A percentile compares a stretch with the other conserved stretches of the same genome.
Conservation (phyloP, 257 asterid genomes). For the Fraxinus cuspidata region DNA sequence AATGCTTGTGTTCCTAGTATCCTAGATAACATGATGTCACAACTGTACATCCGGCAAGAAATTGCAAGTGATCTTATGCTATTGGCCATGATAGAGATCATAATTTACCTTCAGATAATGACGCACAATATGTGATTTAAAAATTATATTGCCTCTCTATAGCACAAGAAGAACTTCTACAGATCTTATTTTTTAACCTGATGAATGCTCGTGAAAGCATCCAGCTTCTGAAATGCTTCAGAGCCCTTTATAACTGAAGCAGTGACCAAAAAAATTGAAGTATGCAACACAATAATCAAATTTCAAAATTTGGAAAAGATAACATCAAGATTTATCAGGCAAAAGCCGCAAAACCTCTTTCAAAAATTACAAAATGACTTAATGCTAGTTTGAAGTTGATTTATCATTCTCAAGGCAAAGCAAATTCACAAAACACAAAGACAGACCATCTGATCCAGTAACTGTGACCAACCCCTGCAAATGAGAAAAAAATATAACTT, state of each 20-base stretch:
- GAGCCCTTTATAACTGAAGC: not conserved
- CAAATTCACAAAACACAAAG: conserved; percentile 5
- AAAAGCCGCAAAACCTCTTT: not conserved
- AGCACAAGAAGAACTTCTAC: not conserved
- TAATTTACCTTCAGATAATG: not conserved
- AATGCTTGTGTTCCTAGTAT: not conserved
- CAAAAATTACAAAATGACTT: not conserved
- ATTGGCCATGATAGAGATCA: not conserved
- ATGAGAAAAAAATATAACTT: not conserved
- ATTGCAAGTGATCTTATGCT: not conserved
- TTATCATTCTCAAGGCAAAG: conserved; percentile 14
- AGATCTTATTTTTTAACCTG: not conserved
- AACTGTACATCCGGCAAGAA: not conserved
- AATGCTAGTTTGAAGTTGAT: not conserved
- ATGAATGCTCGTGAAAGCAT: not conserved
- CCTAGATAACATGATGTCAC: not conserved
- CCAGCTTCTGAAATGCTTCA: not conserved
- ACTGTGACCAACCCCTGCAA: not conserved
- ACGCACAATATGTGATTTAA: not conserved
- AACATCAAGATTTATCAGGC: not conserved
- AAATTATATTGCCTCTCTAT: not conserved
- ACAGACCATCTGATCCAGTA: conserved; percentile 5
- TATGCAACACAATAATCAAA: not conserved
- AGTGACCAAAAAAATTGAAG: not conserved
- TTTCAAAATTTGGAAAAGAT: not conserved